Percentiles rank a stretch among this genome's conserved stretches.
Evolutionary conservation across 345 rosid genomes (phyloP).

Genomic region (Barbarea vulgaris): DNA sequence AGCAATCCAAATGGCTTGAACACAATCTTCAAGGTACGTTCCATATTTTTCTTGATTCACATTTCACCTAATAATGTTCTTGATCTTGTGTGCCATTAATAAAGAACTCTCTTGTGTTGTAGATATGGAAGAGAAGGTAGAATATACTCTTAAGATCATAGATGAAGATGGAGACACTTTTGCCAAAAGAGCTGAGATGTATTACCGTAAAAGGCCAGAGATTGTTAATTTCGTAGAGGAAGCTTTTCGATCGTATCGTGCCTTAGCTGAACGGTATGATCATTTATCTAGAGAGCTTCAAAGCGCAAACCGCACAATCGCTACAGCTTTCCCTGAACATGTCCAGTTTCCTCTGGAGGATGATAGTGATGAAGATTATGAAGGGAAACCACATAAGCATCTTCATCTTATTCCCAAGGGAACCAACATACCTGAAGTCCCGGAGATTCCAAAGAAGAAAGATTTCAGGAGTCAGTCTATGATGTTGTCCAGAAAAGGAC

Average conservation of each 20-base stretch:
- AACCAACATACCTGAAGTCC: conserved; percentile 50
- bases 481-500: conserved; percentile 45
- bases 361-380: conserved; percentile 43
- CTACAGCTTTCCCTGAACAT: conserved; percentile 72
- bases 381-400: conserved; percentile 29
- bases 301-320: conserved; percentile 77
- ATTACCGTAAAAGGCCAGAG: conserved; percentile 75
- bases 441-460: conserved; percentile 50
- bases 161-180: conserved; percentile 79
- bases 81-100: background rate
- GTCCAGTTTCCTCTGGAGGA: conserved; percentile 57
- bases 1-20: conserved; percentile 89
- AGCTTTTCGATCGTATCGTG: conserved; percentile 64
- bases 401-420: conserved; percentile 35
- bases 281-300: conserved; percentile 72
- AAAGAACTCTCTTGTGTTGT: conserved; percentile 8
- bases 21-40: conserved; percentile 67
- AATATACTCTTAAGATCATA: conserved; percentile 56
- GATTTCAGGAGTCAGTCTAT: conserved; percentile 48
- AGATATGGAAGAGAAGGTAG: conserved; percentile 80
- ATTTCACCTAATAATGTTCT: conserved; percentile 7
- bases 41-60: background rate
- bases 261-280: conserved; percentile 76
- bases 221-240: conserved; percentile 67
- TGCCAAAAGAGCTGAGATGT: conserved; percentile 76